Base-by-base conservation (phyloP, 148 eudicot genomes). In the Camellia sinensis region DNA sequence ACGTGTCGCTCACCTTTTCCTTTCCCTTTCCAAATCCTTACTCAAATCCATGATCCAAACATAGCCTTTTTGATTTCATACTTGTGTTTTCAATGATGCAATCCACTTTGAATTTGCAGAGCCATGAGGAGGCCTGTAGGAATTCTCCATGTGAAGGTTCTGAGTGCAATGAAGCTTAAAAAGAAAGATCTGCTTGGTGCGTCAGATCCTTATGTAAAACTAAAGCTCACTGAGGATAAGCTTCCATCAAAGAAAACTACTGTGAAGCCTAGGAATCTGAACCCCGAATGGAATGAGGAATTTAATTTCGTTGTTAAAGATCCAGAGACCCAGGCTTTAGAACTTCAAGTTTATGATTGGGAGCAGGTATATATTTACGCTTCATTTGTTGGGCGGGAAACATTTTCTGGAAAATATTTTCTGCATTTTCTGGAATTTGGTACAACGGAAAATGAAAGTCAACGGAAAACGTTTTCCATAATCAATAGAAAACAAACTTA, bases 251-350 rank as follows among this genome's bases (percentile, higher is more conserved):
- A 93, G 90, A 94, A 94, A 79, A 94, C 98, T 43, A 71, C 86
- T 0, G 97, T 94, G 83, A 94, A 91, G 87, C 94, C 89, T 82
- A 93, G 88, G 87, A 94, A 89, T 83, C 86, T 94, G 81, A 94
- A 94, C 73, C 98, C 98, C 48, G 97, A 94, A 80, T 94, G 98
- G 98, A 92, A 94, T 74, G 95, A 94, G 83, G 97, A 92, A 29
- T 92, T 90, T 78, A 89, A 88, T 48, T 4, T 94, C 82, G 84
- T 87, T 73, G 92, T 94, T 61, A 90, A 90, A 86, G 94, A 91
- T 87, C 98, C 94, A 50, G 87, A 88, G 79, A 83, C 95, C 7
- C 98, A 94, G 84, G 84, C 78, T n/a, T 59, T 93, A 69, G 85
- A 88, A 72, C 64, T 94, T 52, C 48, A 17, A 79, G 95, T 94